Evolutionary conservation across 495 filamentous ascomycete genomes (phyloP), one percentile per base, ranked within the genome.

Genomic region (Podospora bellae-mahoneyi): DNA sequence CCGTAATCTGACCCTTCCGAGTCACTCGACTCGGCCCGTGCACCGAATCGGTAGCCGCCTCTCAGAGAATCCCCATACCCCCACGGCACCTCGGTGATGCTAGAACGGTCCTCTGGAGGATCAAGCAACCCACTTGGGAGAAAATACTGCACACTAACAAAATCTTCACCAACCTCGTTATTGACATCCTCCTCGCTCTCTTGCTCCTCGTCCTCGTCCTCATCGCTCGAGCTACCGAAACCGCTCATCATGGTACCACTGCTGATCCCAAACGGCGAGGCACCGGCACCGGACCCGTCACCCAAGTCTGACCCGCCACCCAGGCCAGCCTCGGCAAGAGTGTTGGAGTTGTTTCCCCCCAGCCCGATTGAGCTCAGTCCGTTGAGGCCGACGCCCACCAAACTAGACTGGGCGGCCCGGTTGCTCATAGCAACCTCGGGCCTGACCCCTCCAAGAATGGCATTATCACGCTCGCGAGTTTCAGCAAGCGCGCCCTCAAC

Each of bases 191-290:
- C 87, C 68, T 95, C 93, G 66, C 90, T 92, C 62, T 94, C 90
- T 73, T 94, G 93, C 64, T 93, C 91, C 69, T 99, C 95, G 72
- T 97, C 95, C 69, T 99, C 95, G 66, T 98, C 95, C 72, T 97
- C 95, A 70, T 96, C 93, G 73, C 93, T 97, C 15, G 92, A 96
- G 80, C 91, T 95, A 70, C 91, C 93, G 78, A 98, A 99, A n/a
- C 92, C 94, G 76, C 92, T 95, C 66, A 93, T 84, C n/a, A 96
- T 81, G 39, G 89, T 88, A 65, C 86, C 87, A 54, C 86, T 84
- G 70, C 87, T 87, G 64, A 87, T 84, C 26, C 86, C 85, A 74
- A 92, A 93, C 18, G 86, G 84, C 28, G 89, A 88, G 64, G 88
- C 83, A 53, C 87, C 86, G 65, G 85, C 84, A 69, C 88, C 85